phyloP scores from a whole-genome alignment of 2,329 filamentous ascomycete genomes.

The Coniochaeta sp. region DNA sequence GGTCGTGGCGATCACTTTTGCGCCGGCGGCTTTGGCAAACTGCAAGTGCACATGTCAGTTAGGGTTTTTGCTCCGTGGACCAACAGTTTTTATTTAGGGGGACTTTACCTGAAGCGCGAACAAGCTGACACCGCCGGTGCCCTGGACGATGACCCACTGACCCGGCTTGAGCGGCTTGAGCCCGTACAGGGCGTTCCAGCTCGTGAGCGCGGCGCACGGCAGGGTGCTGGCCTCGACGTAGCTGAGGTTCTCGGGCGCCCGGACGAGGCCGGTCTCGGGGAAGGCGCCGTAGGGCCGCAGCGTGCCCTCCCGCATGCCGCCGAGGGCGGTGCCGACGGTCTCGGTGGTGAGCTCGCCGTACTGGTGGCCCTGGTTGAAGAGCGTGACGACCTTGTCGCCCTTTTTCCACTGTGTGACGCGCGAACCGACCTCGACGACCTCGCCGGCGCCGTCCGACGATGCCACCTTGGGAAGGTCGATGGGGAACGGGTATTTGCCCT shows the following conservation, averaged over 20 bases:
- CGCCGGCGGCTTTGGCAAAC: constrained; percentile 39
- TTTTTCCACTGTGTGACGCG: constrained; percentile 39
- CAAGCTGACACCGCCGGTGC: constrained; percentile 63
- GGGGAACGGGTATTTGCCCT: constrained; percentile 39
- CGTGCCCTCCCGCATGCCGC: constrained; percentile 60
- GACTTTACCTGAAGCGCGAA: constrained; percentile 47
- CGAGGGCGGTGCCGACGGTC: constrained; percentile 43
- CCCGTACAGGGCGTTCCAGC: constrained; percentile 60
- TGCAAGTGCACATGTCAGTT: constrained; percentile 13
- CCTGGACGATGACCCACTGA: constrained; percentile 56
- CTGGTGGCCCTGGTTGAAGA: constrained; percentile 53
- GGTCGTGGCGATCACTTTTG: constrained; percentile 50
- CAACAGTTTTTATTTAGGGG: too few relatives aligned
- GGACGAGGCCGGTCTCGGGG: constrained; percentile 60
- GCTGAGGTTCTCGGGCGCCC: constrained; percentile 48
- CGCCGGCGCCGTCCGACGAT: constrained; percentile 46
- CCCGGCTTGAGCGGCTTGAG: constrained; percentile 44
- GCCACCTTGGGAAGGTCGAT: constrained; percentile 36
- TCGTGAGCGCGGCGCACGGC: constrained; percentile 52
- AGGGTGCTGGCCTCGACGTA: constrained; percentile 49
- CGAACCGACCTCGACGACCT: constrained; percentile 42
- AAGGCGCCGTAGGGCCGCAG: constrained; percentile 63
- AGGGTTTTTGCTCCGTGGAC: too few relatives aligned
- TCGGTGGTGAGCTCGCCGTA: constrained; percentile 29
- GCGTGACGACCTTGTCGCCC: constrained; percentile 49